A percentile compares a stretch with the other conserved stretches of the same genome.
phyloP scores from a whole-genome alignment of 2,329 filamentous ascomycete species.

The Calonectria multiphialidica region DNA sequence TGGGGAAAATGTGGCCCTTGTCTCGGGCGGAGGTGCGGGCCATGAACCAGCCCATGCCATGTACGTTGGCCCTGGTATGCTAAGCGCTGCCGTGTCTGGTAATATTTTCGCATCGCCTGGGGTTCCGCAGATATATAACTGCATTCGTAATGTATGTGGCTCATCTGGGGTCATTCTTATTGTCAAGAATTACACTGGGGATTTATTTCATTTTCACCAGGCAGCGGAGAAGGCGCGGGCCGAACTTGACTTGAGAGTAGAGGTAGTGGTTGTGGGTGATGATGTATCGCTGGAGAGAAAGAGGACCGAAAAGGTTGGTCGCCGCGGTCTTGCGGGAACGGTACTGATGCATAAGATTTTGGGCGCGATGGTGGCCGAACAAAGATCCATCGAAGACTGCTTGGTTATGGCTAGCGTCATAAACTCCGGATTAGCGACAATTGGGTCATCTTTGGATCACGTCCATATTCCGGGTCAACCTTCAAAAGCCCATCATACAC shows the following conservation, averaged over 20 bases:
- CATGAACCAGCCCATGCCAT: slow-evolving; percentile 75
- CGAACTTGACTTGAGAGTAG: neutral
- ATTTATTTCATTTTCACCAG: slow-evolving; percentile 16
- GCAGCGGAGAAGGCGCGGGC: slow-evolving; percentile 12
- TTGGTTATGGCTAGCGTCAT: neutral
- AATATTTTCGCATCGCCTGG: slow-evolving; percentile 76
- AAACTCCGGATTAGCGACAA: neutral
- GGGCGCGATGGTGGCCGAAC: neutral
- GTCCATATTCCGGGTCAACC: slow-evolving; percentile 66
- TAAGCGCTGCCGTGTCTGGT: slow-evolving; percentile 73
- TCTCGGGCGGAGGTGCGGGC: slow-evolving; percentile 60
- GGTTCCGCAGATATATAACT: slow-evolving; percentile 66
- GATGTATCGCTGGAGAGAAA: slow-evolving; percentile 61
- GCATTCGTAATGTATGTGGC: neutral
- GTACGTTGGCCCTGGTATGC: slow-evolving; percentile 72
- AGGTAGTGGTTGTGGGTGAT: slow-evolving; percentile 8
- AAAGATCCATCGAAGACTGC: neutral
- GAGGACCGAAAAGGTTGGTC: slow-evolving; percentile 60
- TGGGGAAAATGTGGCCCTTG: neutral
- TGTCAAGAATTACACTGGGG: slow-evolving; percentile 16
- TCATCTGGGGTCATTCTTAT: slow-evolving; percentile 1
- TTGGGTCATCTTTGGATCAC: slow-evolving; percentile 48
- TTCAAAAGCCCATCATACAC: slow-evolving; percentile 43
- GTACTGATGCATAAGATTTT: neutral
- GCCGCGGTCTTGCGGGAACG: slow-evolving; percentile 63